Conservation (phyloP, 176 grass and related monocot genomes). For the Olyra latifolia region DNA sequence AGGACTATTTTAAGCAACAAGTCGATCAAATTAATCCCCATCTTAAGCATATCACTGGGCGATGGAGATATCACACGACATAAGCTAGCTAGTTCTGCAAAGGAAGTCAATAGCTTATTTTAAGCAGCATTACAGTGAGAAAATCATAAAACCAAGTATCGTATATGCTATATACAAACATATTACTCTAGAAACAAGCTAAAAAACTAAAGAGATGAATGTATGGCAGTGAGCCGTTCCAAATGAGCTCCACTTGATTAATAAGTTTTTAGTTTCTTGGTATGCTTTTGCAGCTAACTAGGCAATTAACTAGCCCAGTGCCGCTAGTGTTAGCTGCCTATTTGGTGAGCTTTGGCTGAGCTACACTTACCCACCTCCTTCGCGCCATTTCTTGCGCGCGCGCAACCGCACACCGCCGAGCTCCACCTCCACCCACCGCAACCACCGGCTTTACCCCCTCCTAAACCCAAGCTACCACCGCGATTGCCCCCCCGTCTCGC, state of each 20-base stretch:
- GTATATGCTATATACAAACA: background rate
- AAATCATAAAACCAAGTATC: background rate
- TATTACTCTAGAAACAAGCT: background rate
- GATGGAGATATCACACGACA: background rate
- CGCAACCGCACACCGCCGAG: background rate
- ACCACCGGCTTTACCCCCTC: conserved; percentile 53
- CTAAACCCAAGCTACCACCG: conserved; percentile 55
- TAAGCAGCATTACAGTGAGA: background rate
- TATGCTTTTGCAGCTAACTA: background rate
- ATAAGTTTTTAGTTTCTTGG: too few species aligned
- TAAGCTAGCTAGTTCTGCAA: background rate
- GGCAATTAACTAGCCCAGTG: background rate
- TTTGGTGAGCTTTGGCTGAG: conserved; percentile 59
- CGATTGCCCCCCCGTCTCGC: background rate
- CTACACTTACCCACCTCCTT: conserved; percentile 45
- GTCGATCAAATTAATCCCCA: background rate
- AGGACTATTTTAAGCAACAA: background rate
- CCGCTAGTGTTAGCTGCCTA: conserved; percentile 44
- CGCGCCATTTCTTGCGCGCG: conserved; percentile 31
- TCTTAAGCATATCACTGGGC: background rate
- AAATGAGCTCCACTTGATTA: background rate
- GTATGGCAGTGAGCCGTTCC: background rate
- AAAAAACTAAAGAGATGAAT: background rate
- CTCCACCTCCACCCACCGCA: conserved; percentile 46
- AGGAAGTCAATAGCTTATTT: background rate